Evolutionary conservation across 345 rosid genomes (phyloP).

Genomic region (Eucalyptus victrix): DNA sequence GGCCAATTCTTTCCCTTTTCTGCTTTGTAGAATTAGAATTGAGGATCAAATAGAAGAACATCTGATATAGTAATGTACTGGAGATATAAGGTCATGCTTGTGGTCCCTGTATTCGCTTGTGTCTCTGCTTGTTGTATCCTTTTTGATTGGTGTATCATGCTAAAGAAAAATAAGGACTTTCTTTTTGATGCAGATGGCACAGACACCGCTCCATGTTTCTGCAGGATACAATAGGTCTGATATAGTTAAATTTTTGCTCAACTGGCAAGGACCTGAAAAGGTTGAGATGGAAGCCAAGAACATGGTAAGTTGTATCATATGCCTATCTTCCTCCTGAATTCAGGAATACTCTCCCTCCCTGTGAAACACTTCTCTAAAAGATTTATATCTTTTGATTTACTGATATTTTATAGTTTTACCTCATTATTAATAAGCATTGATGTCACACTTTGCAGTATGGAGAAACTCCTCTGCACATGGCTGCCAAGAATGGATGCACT

Average conservation of each 20-base stretch:
- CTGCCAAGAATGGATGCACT: conserved; percentile 88
- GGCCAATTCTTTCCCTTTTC: not conserved
- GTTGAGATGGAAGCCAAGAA: conserved; percentile 84
- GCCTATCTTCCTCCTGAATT: not conserved
- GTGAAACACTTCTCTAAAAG: not conserved
- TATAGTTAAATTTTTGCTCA: conserved; percentile 61
- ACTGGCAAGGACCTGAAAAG: conserved; percentile 61
- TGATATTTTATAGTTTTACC: not conserved
- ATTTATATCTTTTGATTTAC: not conserved
- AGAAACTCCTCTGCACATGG: conserved; percentile 99
- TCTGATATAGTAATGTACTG: not conserved
- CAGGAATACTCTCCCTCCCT: not conserved
- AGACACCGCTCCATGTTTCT: conserved; percentile 93
- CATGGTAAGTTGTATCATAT: conserved; percentile 26
- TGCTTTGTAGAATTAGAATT: not conserved
- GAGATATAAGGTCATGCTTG: not conserved
- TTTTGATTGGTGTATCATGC: not conserved
- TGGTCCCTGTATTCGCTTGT: not conserved
- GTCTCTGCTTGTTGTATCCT: not conserved
- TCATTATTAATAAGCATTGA: not conserved
- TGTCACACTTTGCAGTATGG: conserved; percentile 52
- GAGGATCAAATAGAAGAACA: not conserved
- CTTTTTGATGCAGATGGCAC: conserved; percentile 66
- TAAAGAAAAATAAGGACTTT: not conserved
- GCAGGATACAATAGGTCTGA: conserved; percentile 75